Base-by-base conservation (phyloP, 164 flowering plant genomes). In the Hamamelis virginiana region DNA sequence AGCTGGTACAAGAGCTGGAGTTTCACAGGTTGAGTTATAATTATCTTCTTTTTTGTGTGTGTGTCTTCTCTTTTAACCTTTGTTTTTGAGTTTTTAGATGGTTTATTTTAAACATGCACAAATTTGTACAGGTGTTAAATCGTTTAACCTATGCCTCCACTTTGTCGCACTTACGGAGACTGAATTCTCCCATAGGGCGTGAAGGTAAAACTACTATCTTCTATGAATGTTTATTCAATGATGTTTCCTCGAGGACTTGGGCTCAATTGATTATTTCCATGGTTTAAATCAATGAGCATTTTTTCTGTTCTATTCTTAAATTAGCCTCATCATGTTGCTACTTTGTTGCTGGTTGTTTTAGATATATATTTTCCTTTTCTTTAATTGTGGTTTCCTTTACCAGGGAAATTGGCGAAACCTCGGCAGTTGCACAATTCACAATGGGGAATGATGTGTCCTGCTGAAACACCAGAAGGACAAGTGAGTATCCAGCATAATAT, bases 381-480 rank as follows among this genome's bases (percentile, higher is more conserved):
- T 12, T 46, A 9, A 48, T 61, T 53, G 21, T 22, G 21, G 23
- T 55, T 27, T 48, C 12, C 18, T 23, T 52, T 46, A 43, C n/a
- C 80, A 90, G 99, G 99, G 56, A 96, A 93, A 77, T 78, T 96
- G 85, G 99, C 99, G 27, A 96, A 96, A 76, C 99, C 99, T 10
- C 79, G 98, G 27, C 99, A 96, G 79, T 71, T 96, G 82, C 99
- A 96, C 73, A 93, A 93, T 78, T 96, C 99, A 21, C 98, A 93
- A 61, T 96, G 98, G 99, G 99, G 99, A 63, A 96, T 96, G 95
- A 91, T 96, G 99, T 96, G 99, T 74, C 99, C 99, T 56, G 98
- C 99, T 45, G 98, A 96, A 84, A 96, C 99, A 9, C 98, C 99
- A 46, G 99, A 96, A 83, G 99, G 99, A 77, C 99, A 93, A 74